These are phyloP conservation scores for Physcomitrium patens DNA, from an alignment of 225 moss, liverwort and hornwort genomes.

Conservation along the genomic window DNA sequence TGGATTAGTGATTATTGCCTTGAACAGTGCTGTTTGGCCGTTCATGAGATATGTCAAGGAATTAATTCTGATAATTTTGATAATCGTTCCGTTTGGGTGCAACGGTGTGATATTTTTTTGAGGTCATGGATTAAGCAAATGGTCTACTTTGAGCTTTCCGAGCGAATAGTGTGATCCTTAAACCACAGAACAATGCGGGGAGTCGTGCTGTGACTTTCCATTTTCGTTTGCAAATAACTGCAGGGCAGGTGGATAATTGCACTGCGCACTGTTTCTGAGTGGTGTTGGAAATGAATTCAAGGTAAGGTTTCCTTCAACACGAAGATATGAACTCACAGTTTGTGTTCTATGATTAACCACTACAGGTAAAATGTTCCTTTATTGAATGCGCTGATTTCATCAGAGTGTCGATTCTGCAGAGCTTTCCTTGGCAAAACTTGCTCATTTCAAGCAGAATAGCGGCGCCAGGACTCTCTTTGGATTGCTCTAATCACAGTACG, in stretches of 20 bases:
- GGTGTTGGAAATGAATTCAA: not conserved
- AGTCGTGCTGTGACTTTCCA: conserved; percentile 16
- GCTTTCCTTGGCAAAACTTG: not conserved
- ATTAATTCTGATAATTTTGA: not conserved
- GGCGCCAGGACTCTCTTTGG: too few relatives aligned
- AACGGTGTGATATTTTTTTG: not conserved
- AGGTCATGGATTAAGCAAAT: not conserved
- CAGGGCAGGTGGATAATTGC: conserved; percentile 10
- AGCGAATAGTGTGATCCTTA: not conserved
- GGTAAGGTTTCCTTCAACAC: too few relatives aligned
- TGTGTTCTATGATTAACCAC: not conserved
- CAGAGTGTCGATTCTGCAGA: not conserved
- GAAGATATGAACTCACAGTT: not conserved
- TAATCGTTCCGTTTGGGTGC: not conserved
- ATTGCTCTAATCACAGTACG: conserved; percentile 3
- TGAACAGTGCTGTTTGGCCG: too few relatives aligned
- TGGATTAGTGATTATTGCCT: not conserved
- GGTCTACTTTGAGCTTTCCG: conserved; percentile 5
- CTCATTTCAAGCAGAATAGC: not conserved
- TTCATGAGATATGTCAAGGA: not conserved
- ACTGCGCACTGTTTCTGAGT: not conserved
- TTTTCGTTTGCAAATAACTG: not conserved
- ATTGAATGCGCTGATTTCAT: not conserved
- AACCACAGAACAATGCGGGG: not conserved
- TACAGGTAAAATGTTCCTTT: not conserved